Evolutionary conservation across 768 basidiomycete genomes (phyloP).

Genomic region (Lactarius trivialis): DNA sequence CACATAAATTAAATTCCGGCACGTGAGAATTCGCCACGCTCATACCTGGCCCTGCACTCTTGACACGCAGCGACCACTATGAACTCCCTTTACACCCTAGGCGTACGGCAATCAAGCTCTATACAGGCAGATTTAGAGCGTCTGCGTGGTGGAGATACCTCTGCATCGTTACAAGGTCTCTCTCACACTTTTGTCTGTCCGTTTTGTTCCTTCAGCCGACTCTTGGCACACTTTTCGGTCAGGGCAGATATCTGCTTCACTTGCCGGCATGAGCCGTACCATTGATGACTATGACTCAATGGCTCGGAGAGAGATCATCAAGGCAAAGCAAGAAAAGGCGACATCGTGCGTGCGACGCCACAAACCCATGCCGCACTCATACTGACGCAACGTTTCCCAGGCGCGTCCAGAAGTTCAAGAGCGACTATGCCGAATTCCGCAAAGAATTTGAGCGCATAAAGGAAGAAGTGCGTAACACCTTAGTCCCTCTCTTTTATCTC

Average conservation of each 20-base stretch:
- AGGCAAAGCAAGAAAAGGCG: conserved; percentile 94
- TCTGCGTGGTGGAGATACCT: conserved; percentile 72
- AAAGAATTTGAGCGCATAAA: conserved; percentile 78
- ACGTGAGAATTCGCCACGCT: not conserved
- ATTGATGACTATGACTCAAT: conserved; percentile 97
- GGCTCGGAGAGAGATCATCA: conserved; percentile 94
- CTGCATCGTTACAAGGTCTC: conserved; percentile 77
- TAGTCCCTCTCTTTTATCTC: no score
- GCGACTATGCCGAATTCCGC: conserved; percentile 79
- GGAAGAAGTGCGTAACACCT: conserved; percentile 37
- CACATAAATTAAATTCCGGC: no score
- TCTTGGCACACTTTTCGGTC: conserved; percentile 25
- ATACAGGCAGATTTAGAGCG: conserved; percentile 83
- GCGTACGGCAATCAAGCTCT: conserved; percentile 85
- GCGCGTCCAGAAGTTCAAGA: conserved; percentile 87
- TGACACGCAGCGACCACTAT: conserved; percentile 36
- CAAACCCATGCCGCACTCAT: not conserved
- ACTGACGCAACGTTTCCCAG: conserved; percentile 35
- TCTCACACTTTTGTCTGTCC: conserved; percentile 26
- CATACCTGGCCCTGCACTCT: not conserved
- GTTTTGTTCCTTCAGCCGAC: conserved; percentile 23
- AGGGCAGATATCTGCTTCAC: conserved; percentile 97
- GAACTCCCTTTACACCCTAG: conserved; percentile 94
- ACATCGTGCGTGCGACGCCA: conserved; percentile 52
- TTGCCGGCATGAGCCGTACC: conserved; percentile 90